phyloP scores from a whole-genome alignment of 345 rosid species.

The Salix udensis region DNA sequence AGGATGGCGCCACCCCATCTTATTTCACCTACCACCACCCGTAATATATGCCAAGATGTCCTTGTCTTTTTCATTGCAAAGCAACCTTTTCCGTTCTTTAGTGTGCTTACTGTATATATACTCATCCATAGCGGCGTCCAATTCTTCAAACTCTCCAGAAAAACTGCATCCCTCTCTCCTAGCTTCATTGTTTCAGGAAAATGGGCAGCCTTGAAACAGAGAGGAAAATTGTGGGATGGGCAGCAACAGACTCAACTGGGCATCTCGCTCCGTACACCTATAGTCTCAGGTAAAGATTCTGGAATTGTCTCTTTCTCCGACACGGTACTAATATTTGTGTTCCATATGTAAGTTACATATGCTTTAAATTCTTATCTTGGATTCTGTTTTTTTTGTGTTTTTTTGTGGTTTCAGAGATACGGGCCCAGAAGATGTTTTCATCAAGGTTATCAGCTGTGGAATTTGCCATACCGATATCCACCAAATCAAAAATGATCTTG shows the following conservation, averaged over 20 bases:
- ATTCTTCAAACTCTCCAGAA: background rate
- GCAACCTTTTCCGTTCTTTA: background rate
- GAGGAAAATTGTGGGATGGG: constrained; percentile 46
- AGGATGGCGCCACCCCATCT: background rate
- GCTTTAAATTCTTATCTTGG: background rate
- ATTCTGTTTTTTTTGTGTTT: background rate
- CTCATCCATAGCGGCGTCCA: too few relatives aligned
- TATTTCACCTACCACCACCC: background rate
- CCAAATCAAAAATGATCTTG: constrained; percentile 61
- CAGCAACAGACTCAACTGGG: constrained; percentile 52
- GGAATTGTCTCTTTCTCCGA: background rate
- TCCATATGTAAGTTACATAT: background rate
- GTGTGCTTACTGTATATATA: too few relatives aligned
- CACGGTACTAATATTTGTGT: background rate
- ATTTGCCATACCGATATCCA: constrained; percentile 63
- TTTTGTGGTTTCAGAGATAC: constrained; percentile 28
- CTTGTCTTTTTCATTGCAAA: background rate
- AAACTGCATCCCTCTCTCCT: too few relatives aligned
- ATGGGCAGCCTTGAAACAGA: constrained; percentile 28
- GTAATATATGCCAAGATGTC: background rate
- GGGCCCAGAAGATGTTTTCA: constrained; percentile 46
- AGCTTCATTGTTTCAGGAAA: background rate
- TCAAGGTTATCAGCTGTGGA: constrained; percentile 51
- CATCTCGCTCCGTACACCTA: constrained; percentile 50
- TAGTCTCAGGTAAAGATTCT: constrained; percentile 35